Conservation (phyloP, 768 basidiomycete genomes). For the Termitomyces bulborhizus region DNA sequence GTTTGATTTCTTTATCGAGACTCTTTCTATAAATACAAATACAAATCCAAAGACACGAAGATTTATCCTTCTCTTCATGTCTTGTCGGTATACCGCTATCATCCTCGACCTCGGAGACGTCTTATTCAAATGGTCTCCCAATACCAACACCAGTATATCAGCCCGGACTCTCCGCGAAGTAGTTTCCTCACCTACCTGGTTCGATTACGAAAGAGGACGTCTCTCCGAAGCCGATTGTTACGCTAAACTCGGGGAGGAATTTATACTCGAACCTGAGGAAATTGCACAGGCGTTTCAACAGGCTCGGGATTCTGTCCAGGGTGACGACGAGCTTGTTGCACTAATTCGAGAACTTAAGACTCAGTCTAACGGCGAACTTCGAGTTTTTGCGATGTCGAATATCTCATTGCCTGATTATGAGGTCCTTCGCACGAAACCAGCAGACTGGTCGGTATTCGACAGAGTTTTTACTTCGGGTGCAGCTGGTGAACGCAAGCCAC, state of each 20-base stretch:
- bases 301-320: conserved; percentile 40
- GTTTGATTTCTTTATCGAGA: conserved; percentile 2
- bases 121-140: conserved; percentile 46
- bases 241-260: conserved; percentile 30
- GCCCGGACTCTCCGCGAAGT: conserved; percentile 34
- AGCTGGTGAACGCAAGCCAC: conserved; percentile 50
- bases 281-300: conserved; percentile 38
- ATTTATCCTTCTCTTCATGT: conserved; percentile 4
- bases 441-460: conserved; percentile 44
- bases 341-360: conserved; percentile 41
- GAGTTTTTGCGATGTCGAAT: conserved; percentile 54
- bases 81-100: conserved; percentile 25
- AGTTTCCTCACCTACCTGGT: conserved; percentile 42
- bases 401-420: conserved; percentile 48
- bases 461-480: conserved; percentile 45
- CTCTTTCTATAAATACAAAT: conserved; percentile 13
- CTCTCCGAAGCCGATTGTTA: conserved; percentile 41
- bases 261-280: conserved; percentile 29
- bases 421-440: conserved; percentile 36
- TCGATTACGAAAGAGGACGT: conserved; percentile 45
- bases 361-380: conserved; percentile 25
- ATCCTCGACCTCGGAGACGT: conserved; percentile 55
- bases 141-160: conserved; percentile 37
- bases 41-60: background rate
- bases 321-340: conserved; percentile 37